A percentile compares a stretch with the other conserved stretches of the same genome.
phyloP scores from a whole-genome alignment of 2,329 filamentous ascomycete genomes.

The Diaporthe ilicicola region DNA sequence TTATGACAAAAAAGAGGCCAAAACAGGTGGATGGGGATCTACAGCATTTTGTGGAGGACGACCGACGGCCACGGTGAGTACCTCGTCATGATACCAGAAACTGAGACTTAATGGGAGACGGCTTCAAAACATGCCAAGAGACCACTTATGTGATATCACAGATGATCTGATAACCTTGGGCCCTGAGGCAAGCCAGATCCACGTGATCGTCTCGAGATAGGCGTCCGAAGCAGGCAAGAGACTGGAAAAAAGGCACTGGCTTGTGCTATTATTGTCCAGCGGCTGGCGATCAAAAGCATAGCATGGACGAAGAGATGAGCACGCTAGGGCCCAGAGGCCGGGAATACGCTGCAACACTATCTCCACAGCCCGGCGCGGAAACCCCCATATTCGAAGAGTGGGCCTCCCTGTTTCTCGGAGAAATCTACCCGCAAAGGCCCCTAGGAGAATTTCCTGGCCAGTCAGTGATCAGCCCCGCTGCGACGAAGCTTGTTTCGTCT shows the following conservation, averaged over 20 bases:
- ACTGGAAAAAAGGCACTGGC: background rate
- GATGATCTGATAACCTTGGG: conserved; percentile 4
- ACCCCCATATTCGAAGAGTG: conserved; percentile 23
- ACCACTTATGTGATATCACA: conserved; percentile 6
- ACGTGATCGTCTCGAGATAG: conserved; percentile 10
- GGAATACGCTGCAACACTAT: background rate
- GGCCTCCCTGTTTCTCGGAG: conserved; percentile 20
- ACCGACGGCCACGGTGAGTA: conserved; percentile 7
- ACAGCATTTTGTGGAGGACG: background rate
- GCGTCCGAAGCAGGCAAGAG: background rate
- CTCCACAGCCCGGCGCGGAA: background rate
- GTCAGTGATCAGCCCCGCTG: conserved; percentile 23
- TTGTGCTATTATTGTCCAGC: conserved; percentile 21
- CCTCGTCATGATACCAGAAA: conserved; percentile 13
- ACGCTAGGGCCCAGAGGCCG: background rate
- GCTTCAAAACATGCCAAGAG: conserved; percentile 25
- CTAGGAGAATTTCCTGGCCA: conserved; percentile 5
- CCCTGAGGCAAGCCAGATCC: background rate
- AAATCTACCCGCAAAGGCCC: conserved; percentile 13
- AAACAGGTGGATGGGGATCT: background rate
- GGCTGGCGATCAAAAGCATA: conserved; percentile 7
- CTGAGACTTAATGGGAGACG: conserved; percentile 17
- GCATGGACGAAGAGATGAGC: background rate
- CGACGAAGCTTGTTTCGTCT: conserved; percentile 32
- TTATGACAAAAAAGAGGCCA: conserved; percentile 3